Conservation (phyloP, 495 filamentous ascomycete species). For the Tricharina praecox region DNA sequence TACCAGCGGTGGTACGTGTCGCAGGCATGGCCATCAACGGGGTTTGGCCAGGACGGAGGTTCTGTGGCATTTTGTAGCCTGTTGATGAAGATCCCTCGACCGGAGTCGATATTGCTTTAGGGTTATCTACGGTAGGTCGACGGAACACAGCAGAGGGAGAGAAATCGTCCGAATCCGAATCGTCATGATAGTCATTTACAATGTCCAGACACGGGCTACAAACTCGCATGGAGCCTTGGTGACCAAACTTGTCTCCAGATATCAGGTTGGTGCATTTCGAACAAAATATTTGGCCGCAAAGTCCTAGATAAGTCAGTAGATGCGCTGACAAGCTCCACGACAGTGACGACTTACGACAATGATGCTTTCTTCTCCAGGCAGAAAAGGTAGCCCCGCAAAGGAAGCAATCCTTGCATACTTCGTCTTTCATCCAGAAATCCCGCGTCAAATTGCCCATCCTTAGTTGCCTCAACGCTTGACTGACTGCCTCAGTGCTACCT, state of each 20-base stretch:
- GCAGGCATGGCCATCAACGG: slow-evolving; percentile 75
- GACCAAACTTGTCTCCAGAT: slow-evolving; percentile 70
- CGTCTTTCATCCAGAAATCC: slow-evolving; percentile 99
- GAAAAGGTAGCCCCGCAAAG: slow-evolving; percentile 76
- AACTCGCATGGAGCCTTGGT: slow-evolving; percentile 67
- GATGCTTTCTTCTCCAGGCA: slow-evolving; percentile 89
- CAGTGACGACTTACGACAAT: slow-evolving; percentile 62
- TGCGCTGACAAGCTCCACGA: no score
- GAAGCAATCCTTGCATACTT: slow-evolving; percentile 96
- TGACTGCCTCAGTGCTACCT: slow-evolving; percentile 42
- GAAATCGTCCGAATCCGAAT: slow-evolving; percentile 62
- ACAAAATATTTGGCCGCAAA: slow-evolving; percentile 92
- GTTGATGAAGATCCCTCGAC: slow-evolving; percentile 22
- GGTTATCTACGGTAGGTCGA: neutral
- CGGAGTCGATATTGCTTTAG: neutral
- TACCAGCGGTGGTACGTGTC: slow-evolving; percentile 56
- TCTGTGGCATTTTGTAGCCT: slow-evolving; percentile 20
- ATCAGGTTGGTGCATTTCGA: slow-evolving; percentile 87
- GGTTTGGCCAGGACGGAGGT: slow-evolving; percentile 24
- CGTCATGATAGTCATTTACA: slow-evolving; percentile 77
- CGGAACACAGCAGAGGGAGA: slow-evolving; percentile 35
- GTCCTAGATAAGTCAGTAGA: no score
- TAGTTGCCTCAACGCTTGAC: slow-evolving; percentile 47
- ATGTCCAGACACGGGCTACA: slow-evolving; percentile 91
- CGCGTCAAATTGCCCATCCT: slow-evolving; percentile 73